A percentile compares a stretch with the other conserved stretches of the same genome.
Conservation (phyloP, 331 rosid genomes). For the Quercus tomentella region DNA sequence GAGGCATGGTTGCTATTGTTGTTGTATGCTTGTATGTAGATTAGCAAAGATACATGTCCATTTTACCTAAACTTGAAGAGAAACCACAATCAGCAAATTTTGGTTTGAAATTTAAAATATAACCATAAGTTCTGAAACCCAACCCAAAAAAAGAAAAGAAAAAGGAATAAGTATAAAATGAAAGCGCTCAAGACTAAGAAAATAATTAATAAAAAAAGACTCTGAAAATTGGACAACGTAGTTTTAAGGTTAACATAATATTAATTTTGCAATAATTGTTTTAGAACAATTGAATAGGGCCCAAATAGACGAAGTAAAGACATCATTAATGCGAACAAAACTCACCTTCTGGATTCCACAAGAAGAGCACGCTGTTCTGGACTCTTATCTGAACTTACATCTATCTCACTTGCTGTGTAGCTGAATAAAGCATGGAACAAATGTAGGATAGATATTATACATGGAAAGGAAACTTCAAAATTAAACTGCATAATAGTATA, state of each 20-base stretch:
- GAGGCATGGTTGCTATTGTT: too few species aligned
- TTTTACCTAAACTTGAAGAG: neutral
- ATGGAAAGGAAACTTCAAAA: neutral
- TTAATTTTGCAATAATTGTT: neutral
- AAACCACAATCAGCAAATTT: neutral
- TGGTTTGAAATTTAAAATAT: neutral
- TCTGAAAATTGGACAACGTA: neutral
- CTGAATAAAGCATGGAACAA: slow-evolving; percentile 37
- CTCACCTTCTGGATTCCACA: slow-evolving; percentile 83
- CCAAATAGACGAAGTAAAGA: neutral
- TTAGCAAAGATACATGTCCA: neutral
- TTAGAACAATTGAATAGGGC: neutral
- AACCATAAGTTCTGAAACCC: neutral
- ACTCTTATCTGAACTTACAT: slow-evolving; percentile 46
- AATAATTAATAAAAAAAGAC: too few species aligned
- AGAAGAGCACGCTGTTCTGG: slow-evolving; percentile 79
- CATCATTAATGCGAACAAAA: slow-evolving; percentile 6
- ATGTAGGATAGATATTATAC: neutral
- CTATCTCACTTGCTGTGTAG: slow-evolving; percentile 56
- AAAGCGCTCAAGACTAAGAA: neutral
- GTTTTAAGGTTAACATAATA: neutral
- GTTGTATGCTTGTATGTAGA: neutral
- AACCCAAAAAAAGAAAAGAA: neutral
- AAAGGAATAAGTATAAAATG: neutral
- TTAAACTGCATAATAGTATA: neutral